Conservation (phyloP, 2,329 filamentous ascomycete genomes). For the Fusarium sp. region DNA sequence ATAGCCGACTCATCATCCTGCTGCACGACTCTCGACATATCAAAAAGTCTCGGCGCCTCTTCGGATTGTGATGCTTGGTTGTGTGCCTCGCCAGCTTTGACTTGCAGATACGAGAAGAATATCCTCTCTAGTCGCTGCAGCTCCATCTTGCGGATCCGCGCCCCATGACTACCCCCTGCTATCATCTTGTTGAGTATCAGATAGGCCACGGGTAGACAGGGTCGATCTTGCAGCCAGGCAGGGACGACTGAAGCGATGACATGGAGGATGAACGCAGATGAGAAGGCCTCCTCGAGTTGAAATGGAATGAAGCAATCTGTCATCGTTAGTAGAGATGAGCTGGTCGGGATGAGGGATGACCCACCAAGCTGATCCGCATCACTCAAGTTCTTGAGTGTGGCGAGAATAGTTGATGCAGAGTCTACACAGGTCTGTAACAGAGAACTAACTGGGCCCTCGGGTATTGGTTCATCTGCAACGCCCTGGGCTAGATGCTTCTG, state of each 20-base stretch:
- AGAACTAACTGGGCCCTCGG: background rate
- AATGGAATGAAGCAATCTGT: background rate
- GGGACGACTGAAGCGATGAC: background rate
- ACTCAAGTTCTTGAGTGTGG: background rate
- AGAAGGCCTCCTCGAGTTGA: background rate
- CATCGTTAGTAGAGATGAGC: background rate
- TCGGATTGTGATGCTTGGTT: background rate
- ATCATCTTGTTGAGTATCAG: background rate
- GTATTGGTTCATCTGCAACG: background rate
- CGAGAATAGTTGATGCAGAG: background rate
- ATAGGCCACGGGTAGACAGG: background rate
- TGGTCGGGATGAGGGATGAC: rapidly evolving
- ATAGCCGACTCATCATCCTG: background rate
- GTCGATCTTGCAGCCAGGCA: background rate
- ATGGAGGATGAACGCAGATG: background rate
- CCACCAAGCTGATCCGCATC: background rate
- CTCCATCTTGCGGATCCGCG: background rate
- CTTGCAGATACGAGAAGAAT: background rate
- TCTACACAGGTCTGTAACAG: background rate
- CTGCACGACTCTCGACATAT: background rate
- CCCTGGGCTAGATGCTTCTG: background rate
- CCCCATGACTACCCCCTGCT: background rate
- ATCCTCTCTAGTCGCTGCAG: background rate
- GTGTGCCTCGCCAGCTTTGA: background rate
- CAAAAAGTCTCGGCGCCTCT: background rate